Base-by-base conservation (phyloP, 2,329 filamentous ascomycete genomes). In the Fusarium sacchari region DNA sequence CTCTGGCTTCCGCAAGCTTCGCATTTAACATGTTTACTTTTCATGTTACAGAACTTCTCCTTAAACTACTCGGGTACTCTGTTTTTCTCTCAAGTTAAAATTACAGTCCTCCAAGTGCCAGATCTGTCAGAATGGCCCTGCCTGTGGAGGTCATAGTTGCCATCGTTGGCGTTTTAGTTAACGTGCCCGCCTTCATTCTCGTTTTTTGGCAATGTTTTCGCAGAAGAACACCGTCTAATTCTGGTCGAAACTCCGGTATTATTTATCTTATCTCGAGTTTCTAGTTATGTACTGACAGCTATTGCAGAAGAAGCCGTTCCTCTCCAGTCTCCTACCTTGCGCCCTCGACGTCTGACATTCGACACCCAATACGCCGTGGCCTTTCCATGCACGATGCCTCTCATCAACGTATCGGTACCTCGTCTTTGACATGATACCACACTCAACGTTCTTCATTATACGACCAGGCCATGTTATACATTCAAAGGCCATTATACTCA, bases 201-300 rank as follows among this genome's bases (percentile, higher is more conserved):
- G 47, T 72, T 8, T n/a, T 49, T 3, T 72, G 70, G 70, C 49
- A 60, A 1, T 49, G 69, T 15, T 60, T 26, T 8, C 40, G 36
- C 5, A 60, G 4, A 39, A 17, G 28, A 6, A 2, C 5, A 13
- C 10, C 10, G 2, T 10, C 12, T 4, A 40, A 30, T 4, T 22
- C 28, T 6, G 4, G 5, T 17, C 24, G 24, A 40, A 10, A 14
- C 7, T 14, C 9, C 14, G 60, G 64, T 46, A 42, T 9, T 17
- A 12, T 20, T 14, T 22, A 4, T 15, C 15, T 20, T 6, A 6
- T 28, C n/a, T 20, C 7, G 12, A 14, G 3, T 22, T 9, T 4
- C 4, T 34, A 4, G 11, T 12, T 4, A 8, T 13, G 10, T 18
- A 22, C n/a, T 40, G 26, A 60, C 32, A 30, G 8, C 4, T 1